Evolutionary conservation across 192 early-diverging fungal genomes (phyloP).

Genomic region (Linnemannia zychae): DNA sequence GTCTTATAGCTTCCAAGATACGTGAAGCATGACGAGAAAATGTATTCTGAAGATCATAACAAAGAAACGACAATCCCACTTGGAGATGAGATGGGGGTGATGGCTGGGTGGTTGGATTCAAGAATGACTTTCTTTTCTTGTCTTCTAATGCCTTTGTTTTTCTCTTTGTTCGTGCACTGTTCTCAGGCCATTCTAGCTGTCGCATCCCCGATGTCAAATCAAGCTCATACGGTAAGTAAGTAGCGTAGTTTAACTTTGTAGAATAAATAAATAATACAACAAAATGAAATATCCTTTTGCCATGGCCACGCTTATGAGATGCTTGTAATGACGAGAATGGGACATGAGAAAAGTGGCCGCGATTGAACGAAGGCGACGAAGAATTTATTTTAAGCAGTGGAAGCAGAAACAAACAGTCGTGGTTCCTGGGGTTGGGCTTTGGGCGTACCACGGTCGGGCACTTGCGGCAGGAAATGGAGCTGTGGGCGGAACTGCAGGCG

Average conservation of each 20-base stretch:
- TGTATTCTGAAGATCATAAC: conserved; percentile 40
- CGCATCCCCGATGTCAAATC: not conserved
- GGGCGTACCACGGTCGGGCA: conserved; percentile 42
- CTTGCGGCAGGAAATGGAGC: conserved; percentile 43
- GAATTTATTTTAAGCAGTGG: not conserved
- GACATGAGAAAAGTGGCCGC: not conserved
- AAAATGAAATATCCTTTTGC: not conserved
- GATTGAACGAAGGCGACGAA: not conserved
- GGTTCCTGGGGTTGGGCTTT: conserved; percentile 42
- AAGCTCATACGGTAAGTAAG: not conserved
- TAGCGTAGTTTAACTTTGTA: not conserved
- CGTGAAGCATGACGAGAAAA: conserved; percentile 56
- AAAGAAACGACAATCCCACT: not conserved
- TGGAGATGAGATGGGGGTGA: not conserved
- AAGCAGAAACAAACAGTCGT: conserved; percentile 27
- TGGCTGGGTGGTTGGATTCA: not conserved
- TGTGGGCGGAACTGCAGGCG: conserved; percentile 44
- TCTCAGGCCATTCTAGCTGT: not conserved
- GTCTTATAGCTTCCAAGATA: conserved; percentile 57
- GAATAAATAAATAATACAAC: no score
- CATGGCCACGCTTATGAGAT: not conserved
- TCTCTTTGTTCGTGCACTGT: not conserved
- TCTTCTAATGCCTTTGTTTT: not conserved
- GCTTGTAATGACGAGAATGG: not conserved
- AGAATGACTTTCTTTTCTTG: not conserved